Percentiles rank a stretch among this genome's conserved stretches.
Conservation (phyloP, 2,329 filamentous ascomycete species). For the Karstenula rhodostoma region DNA sequence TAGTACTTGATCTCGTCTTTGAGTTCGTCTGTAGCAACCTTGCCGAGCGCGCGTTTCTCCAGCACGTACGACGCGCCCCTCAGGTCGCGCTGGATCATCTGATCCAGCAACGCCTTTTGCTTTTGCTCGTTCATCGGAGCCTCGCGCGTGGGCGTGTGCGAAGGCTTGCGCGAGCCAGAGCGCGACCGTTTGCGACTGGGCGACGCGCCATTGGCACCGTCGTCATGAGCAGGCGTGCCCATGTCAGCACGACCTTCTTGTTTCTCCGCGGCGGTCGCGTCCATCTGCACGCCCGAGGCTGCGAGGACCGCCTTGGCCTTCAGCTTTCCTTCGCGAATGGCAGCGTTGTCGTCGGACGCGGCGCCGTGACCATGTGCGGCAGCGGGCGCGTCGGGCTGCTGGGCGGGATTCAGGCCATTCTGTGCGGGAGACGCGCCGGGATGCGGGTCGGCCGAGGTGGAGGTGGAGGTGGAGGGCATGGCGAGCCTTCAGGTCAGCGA, state of each 20-base stretch:
- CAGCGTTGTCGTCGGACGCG: conserved; percentile 49
- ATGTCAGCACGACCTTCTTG: conserved; percentile 31
- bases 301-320: conserved; percentile 67
- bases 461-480: conserved; percentile 51
- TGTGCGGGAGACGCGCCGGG: conserved; percentile 38
- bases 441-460: conserved; percentile 39
- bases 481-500: conserved; percentile 32
- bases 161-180: conserved; percentile 63
- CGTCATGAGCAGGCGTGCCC: conserved; percentile 45
- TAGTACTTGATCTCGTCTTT: conserved; percentile 38
- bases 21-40: conserved; percentile 71
- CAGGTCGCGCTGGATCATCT: conserved; percentile 72
- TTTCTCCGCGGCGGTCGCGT: conserved; percentile 40
- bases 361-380: conserved; percentile 35
- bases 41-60: conserved; percentile 58
- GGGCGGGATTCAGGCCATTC: conserved; percentile 43
- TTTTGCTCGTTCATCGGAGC: conserved; percentile 48
- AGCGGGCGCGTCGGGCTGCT: conserved; percentile 39
- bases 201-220: conserved; percentile 57
- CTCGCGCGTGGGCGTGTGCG: conserved; percentile 48
- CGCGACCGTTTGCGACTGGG: conserved; percentile 66
- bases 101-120: conserved; percentile 62
- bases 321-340: conserved; percentile 66
- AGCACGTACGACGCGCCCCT: conserved; percentile 64
- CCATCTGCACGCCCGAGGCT: conserved; percentile 56